Percentiles rank a stretch among this genome's conserved stretches.
Conservation (phyloP, 2,329 filamentous ascomycete genomes). For the Xylariaceae sp. region DNA sequence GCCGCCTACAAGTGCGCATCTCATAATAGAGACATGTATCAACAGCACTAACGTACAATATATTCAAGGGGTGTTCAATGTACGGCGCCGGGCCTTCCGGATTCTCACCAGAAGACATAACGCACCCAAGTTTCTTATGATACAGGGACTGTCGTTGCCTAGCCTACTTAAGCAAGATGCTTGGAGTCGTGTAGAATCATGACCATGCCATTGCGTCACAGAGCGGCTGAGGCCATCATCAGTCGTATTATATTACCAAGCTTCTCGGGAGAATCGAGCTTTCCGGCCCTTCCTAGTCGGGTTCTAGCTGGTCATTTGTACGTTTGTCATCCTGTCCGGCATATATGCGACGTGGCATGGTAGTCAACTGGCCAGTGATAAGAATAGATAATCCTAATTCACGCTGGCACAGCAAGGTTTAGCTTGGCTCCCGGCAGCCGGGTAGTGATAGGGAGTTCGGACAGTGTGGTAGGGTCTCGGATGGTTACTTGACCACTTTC, state of each 20-base stretch:
- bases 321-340: not conserved
- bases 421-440: constrained; percentile 1
- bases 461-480: not conserved
- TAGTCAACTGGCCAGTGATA: constrained; percentile 19
- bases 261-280: constrained; percentile 1
- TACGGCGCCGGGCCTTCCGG: too few species aligned
- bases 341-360: constrained; percentile 3
- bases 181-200: not conserved
- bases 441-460: not conserved
- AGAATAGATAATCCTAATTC: constrained; percentile 11
- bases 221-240: not conserved
- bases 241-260: constrained; percentile 11
- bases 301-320: not conserved
- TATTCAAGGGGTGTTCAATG: not conserved
- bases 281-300: too few species aligned
- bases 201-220: not conserved
- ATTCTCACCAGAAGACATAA: not conserved
- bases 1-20: not conserved
- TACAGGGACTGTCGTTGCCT: too few species aligned
- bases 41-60: not conserved
- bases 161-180: too few species aligned
- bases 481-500: not conserved
- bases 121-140: too few species aligned
- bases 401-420: constrained; percentile 15
- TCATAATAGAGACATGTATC: not conserved